A percentile compares a stretch with the other conserved stretches of the same genome.
Evolutionary conservation across 306 rosid species (phyloP).

Genomic region (Vigna hirtella): DNA sequence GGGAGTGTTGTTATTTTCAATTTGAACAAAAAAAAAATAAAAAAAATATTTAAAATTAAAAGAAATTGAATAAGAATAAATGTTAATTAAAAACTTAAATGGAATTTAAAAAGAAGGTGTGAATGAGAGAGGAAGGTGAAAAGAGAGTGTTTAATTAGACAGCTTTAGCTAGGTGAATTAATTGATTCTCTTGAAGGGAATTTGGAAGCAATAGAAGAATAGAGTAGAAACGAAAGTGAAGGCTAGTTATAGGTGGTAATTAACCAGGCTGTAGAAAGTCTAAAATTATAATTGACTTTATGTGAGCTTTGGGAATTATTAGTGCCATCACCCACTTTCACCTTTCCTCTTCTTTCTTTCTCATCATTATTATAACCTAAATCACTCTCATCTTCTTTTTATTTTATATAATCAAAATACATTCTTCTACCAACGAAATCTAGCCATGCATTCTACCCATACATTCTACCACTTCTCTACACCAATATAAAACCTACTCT

Average conservation of each 20-base stretch:
- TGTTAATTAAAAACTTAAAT: background rate
- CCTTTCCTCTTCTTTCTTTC: background rate
- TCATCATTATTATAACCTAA: background rate
- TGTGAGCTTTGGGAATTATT: constrained; percentile 47
- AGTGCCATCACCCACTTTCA: constrained; percentile 45
- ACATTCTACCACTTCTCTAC: background rate
- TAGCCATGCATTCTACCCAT: background rate
- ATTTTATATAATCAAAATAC: background rate
- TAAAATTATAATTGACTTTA: constrained; percentile 42
- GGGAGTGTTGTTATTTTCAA: constrained; percentile 18
- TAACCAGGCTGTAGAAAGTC: constrained; percentile 27
- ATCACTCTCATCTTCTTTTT: too few relatives aligned
- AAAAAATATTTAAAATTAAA: too few relatives aligned
- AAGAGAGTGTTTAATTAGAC: constrained; percentile 43
- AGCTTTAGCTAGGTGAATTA: constrained; percentile 49
- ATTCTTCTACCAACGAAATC: background rate
- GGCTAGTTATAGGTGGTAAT: constrained; percentile 29
- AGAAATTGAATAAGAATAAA: too few relatives aligned
- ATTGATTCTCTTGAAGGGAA: background rate
- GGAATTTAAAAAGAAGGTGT: background rate
- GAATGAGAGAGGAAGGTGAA: background rate
- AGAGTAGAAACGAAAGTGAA: background rate
- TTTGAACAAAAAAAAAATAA: background rate
- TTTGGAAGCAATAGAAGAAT: constrained; percentile 14
- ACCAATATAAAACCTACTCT: background rate